A percentile compares a stretch with the other conserved stretches of the same genome.
Evolutionary conservation across 768 basidiomycete species (phyloP).

Genomic region (Tulasnella sp.): DNA sequence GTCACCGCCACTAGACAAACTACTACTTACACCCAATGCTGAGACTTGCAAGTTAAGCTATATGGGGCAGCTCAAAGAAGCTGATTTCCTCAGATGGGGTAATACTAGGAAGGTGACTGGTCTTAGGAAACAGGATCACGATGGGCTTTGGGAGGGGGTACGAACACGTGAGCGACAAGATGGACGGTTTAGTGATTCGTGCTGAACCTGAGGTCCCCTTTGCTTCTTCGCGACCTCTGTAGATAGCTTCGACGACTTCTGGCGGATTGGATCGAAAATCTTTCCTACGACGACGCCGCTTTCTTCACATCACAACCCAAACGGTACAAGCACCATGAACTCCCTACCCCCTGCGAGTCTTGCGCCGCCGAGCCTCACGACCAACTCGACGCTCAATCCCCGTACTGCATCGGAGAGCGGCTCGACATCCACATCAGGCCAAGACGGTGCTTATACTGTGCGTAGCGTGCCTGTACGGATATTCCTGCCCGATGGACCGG

Average conservation of each 20-base stretch:
- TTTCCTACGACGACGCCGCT: constrained; percentile 66
- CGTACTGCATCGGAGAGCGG: constrained; percentile 52
- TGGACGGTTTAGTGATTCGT: too few species aligned
- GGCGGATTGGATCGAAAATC: constrained; percentile 87
- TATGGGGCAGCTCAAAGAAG: constrained; percentile 94
- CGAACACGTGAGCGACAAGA: constrained; percentile 68
- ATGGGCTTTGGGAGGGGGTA: constrained; percentile 95
- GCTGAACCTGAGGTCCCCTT: neutral
- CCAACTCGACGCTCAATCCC: constrained; percentile 30
- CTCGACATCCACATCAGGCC: constrained; percentile 37
- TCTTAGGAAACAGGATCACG: constrained; percentile 82
- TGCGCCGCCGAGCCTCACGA: constrained; percentile 39
- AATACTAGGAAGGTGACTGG: constrained; percentile 90
- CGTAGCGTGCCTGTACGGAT: constrained; percentile 82
- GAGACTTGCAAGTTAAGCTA: constrained; percentile 90
- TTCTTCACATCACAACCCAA: constrained; percentile 30
- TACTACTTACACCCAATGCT: constrained; percentile 65
- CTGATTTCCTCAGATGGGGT: constrained; percentile 94
- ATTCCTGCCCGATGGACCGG: constrained; percentile 83
- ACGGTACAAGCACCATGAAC: constrained; percentile 17
- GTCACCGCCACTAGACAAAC: constrained; percentile 76
- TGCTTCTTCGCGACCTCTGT: constrained; percentile 12
- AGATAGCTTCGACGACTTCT: constrained; percentile 97
- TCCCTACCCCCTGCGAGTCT: constrained; percentile 2
- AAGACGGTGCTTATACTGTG: constrained; percentile 79